Conservation (phyloP, 768 basidiomycete species). For the Myochromella boudieri region DNA sequence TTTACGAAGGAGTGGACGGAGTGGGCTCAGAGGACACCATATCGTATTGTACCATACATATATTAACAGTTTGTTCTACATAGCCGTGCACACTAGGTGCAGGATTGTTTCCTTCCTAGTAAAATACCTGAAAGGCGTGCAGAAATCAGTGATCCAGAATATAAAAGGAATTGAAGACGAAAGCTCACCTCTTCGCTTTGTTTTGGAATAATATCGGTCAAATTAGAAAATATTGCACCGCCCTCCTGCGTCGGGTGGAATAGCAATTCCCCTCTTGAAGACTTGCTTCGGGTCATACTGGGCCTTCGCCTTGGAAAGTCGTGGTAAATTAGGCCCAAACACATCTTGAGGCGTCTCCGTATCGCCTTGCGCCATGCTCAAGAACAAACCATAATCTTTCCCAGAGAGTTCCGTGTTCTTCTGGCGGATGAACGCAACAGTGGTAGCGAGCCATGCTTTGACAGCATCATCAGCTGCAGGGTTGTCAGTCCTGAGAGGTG, state of each 20-base stretch:
- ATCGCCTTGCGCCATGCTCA: conserved; percentile 21
- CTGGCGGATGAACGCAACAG: conserved; percentile 1
- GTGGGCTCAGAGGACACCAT: conserved; percentile 6
- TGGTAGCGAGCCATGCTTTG: not conserved
- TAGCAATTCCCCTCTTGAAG: conserved; percentile 6
- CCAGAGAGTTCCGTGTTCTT: conserved; percentile 7
- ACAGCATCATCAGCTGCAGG: conserved; percentile 4
- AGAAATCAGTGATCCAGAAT: too few relatives aligned
- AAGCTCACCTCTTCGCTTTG: too few relatives aligned
- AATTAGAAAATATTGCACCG: too few relatives aligned
- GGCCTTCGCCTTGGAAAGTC: conserved; percentile 24
- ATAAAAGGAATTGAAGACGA: too few relatives aligned
- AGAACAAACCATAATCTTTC: conserved; percentile 3
- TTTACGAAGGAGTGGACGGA: not conserved
- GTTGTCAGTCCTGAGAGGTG: not conserved
- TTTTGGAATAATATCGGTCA: too few relatives aligned
- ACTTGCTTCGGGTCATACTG: conserved; percentile 31
- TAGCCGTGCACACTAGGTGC: too few relatives aligned
- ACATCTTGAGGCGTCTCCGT: conserved; percentile 26
- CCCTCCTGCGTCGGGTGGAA: too few relatives aligned
- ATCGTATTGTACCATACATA: conserved; percentile 8
- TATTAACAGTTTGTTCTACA: conserved; percentile 5
- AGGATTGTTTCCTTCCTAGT: too few relatives aligned
- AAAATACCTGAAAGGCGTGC: too few relatives aligned
- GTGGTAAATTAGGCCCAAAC: conserved; percentile 24